Evolutionary conservation across 2,329 filamentous ascomycete species (phyloP).

Genomic region (Calonectria montana): DNA sequence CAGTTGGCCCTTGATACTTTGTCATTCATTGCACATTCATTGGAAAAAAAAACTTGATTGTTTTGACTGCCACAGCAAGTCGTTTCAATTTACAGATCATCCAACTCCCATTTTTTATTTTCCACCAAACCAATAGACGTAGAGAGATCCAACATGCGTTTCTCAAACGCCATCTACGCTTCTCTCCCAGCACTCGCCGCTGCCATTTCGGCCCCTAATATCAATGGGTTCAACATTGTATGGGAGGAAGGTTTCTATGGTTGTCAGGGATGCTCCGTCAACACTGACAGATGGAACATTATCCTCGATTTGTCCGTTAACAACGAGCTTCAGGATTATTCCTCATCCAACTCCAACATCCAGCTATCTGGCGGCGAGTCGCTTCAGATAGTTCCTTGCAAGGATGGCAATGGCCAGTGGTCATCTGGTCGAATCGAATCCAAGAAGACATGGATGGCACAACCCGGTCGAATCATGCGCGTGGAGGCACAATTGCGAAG

Average conservation of each 20-base stretch:
- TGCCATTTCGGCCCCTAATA: conserved; percentile 52
- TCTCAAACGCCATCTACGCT: conserved; percentile 35
- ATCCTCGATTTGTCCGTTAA: conserved; percentile 58
- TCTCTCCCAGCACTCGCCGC: conserved; percentile 39
- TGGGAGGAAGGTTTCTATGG: conserved; percentile 61
- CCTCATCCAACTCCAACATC: conserved; percentile 55
- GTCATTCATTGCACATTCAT: neutral
- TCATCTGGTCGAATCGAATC: conserved; percentile 63
- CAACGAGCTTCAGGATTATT: conserved; percentile 62
- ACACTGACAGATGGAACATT: conserved; percentile 58
- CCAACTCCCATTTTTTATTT: neutral
- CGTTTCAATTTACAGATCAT: neutral
- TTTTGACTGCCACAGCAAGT: too few relatives aligned
- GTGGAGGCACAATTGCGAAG: conserved; percentile 59
- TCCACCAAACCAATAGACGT: neutral
- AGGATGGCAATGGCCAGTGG: conserved; percentile 54
- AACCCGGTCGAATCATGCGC: conserved; percentile 53
- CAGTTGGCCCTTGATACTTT: neutral
- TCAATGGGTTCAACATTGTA: conserved; percentile 54
- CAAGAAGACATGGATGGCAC: conserved; percentile 57
- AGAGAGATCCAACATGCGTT: conserved; percentile 38
- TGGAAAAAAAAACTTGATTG: neutral
- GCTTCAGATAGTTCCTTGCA: conserved; percentile 62
- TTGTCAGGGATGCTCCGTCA: conserved; percentile 50
- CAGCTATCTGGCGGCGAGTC: conserved; percentile 64